A percentile compares a stretch with the other conserved stretches of the same genome.
Evolutionary conservation across 495 filamentous ascomycete species (phyloP).

Genomic region (Aspergillus nanangensis): DNA sequence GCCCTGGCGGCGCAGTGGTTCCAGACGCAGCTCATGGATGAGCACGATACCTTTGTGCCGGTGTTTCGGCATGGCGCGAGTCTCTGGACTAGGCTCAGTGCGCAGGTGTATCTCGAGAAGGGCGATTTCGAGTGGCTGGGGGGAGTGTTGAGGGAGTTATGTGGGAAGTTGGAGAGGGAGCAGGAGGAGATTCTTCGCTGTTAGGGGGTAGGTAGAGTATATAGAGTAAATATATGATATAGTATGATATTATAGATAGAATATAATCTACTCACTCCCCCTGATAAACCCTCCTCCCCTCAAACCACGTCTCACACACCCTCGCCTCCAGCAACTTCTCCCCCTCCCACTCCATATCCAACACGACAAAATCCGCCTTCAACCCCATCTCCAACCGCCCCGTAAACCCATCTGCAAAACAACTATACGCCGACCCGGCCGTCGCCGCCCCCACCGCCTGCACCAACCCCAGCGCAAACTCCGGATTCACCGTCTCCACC

Average conservation of each 20-base stretch:
- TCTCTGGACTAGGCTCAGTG: slow-evolving; percentile 70
- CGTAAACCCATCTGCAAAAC: slow-evolving; percentile 49
- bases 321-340: slow-evolving; percentile 46
- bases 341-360: slow-evolving; percentile 53
- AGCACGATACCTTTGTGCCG: slow-evolving; percentile 68
- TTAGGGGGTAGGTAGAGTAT: not conserved
- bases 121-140: slow-evolving; percentile 74
- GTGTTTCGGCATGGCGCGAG: slow-evolving; percentile 53
- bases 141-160: slow-evolving; percentile 54
- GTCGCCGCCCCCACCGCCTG: slow-evolving; percentile 52
- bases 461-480: slow-evolving; percentile 47
- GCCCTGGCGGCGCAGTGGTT: slow-evolving; percentile 42
- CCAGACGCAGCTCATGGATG: slow-evolving; percentile 43
- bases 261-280: not conserved
- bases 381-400: slow-evolving; percentile 45
- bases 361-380: slow-evolving; percentile 54
- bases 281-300: slow-evolving; percentile 10
- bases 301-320: slow-evolving; percentile 14
- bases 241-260: not conserved
- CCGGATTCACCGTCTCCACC: slow-evolving; percentile 44
- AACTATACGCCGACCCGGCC: slow-evolving; percentile 53
- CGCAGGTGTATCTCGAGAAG: slow-evolving; percentile 73
- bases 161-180: slow-evolving; percentile 55
- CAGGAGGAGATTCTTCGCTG: not conserved
- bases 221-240: not conserved